phyloP scores from a whole-genome alignment of 306 rosid species.

The Ziziphus jujuba region DNA sequence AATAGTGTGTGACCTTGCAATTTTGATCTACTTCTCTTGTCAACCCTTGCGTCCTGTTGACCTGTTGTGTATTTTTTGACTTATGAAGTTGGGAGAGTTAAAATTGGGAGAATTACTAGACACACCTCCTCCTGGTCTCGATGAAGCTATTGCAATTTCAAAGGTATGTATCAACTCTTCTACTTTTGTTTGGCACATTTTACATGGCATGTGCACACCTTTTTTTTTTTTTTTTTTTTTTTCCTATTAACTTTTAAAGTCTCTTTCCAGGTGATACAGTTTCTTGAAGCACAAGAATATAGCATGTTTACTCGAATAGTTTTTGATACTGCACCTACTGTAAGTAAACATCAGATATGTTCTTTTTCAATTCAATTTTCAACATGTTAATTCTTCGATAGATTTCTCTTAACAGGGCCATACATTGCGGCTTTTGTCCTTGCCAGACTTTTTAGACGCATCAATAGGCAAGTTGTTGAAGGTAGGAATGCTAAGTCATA shows the following conservation, averaged over 20 bases:
- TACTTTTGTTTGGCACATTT: constrained; percentile 16
- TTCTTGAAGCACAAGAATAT: constrained; percentile 85
- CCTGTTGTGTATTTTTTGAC: constrained; percentile 17
- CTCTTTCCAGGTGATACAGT: constrained; percentile 84
- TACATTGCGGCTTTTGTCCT: constrained; percentile 78
- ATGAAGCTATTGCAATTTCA: constrained; percentile 97
- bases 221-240: not conserved
- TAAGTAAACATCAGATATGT: constrained; percentile 36
- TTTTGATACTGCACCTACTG: constrained; percentile 97
- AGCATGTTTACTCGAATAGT: constrained; percentile 86
- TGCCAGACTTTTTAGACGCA: constrained; percentile 96
- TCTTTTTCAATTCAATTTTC: constrained; percentile 14
- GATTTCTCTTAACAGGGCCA: constrained; percentile 70
- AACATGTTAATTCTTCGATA: constrained; percentile 2
- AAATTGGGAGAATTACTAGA: constrained; percentile 93
- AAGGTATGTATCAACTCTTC: constrained; percentile 48
- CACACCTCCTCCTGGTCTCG: constrained; percentile 97
- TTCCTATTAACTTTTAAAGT: constrained; percentile 18
- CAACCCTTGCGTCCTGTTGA: constrained; percentile 2
- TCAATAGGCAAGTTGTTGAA: constrained; percentile 87
- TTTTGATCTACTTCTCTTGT: not conserved
- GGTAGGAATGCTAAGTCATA: constrained; percentile 45
- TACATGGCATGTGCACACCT: not conserved
- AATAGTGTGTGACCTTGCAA: not conserved
- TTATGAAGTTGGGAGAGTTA: constrained; percentile 80